Percentiles rank a stretch among this genome's conserved stretches.
Evolutionary conservation across 2,329 filamentous ascomycete genomes (phyloP).

Genomic region (Hypoxylon sp.): DNA sequence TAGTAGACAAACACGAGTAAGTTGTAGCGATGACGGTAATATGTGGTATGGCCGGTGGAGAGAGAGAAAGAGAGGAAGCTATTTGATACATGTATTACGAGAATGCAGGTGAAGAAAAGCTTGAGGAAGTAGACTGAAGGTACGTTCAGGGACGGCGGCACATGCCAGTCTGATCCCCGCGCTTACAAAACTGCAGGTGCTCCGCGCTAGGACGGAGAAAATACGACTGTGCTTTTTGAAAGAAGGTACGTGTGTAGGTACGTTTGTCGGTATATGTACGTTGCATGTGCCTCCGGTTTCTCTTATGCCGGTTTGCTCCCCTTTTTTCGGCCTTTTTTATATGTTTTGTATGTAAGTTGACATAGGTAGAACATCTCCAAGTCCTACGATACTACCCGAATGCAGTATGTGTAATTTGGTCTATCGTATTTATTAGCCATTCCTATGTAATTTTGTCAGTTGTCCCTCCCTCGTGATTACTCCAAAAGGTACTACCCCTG

Average conservation of each 20-base stretch:
- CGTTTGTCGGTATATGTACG: neutral
- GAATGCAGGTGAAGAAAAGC: constrained; percentile 8
- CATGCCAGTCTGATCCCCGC: constrained; percentile 28
- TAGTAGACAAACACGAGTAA: constrained; percentile 5
- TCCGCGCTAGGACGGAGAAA: constrained; percentile 4
- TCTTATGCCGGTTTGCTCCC: constrained; percentile 5
- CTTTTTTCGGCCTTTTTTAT: neutral
- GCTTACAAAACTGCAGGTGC: constrained; percentile 30
- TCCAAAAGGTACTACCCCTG: constrained; percentile 15
- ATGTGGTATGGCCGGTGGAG: constrained; percentile 8
- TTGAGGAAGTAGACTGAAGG: constrained; percentile 6
- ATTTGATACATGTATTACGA: constrained; percentile 9
- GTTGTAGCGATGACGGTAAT: constrained; percentile 3
- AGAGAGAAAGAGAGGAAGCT: constrained; percentile 9
- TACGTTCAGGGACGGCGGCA: constrained; percentile 10
- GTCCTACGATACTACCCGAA: constrained; percentile 1
- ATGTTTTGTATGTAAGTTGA: neutral
- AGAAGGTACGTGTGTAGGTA: constrained; percentile 12
- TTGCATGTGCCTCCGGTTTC: neutral
- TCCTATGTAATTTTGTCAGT: constrained; percentile 8
- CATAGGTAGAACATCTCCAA: neutral
- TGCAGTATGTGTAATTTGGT: neutral
- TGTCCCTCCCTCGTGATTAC: constrained; percentile 26
- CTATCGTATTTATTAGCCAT: constrained; percentile 7
- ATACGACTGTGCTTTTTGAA: neutral